phyloP scores from a whole-genome alignment of 495 filamentous ascomycete genomes.

The Jackrogersella minutella region DNA sequence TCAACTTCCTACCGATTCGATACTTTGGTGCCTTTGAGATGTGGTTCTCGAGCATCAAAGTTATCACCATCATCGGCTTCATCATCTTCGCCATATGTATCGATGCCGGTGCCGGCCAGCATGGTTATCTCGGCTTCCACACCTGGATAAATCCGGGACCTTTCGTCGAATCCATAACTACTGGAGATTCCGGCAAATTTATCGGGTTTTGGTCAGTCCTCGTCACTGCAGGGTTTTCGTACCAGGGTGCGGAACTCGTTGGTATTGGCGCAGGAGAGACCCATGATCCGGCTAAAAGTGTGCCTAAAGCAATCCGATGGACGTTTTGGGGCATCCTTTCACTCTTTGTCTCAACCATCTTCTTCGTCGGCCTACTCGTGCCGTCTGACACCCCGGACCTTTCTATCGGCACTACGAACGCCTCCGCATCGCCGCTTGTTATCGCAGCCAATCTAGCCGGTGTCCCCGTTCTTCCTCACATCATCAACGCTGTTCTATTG shows the following conservation, averaged over 20 bases:
- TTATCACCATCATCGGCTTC: slow-evolving; percentile 75
- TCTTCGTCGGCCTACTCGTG: slow-evolving; percentile 73
- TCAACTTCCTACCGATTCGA: slow-evolving; percentile 73
- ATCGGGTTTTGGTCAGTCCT: slow-evolving; percentile 57
- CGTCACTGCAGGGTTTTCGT: slow-evolving; percentile 57
- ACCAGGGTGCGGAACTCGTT: slow-evolving; percentile 66
- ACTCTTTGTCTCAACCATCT: slow-evolving; percentile 72
- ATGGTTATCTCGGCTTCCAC: slow-evolving; percentile 72
- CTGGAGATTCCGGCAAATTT: slow-evolving; percentile 54
- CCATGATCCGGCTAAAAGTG: slow-evolving; percentile 65
- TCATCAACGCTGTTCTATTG: slow-evolving; percentile 77
- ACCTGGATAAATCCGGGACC: slow-evolving; percentile 76
- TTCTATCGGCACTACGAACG: slow-evolving; percentile 54
- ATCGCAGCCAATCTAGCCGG: slow-evolving; percentile 71
- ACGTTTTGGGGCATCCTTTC: slow-evolving; percentile 69
- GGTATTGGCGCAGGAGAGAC: slow-evolving; percentile 75
- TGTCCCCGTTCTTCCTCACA: slow-evolving; percentile 69
- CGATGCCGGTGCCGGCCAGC: slow-evolving; percentile 70
- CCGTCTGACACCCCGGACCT: slow-evolving; percentile 62
- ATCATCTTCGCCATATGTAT: slow-evolving; percentile 72
- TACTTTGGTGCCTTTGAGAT: slow-evolving; percentile 80
- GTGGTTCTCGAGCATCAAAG: slow-evolving; percentile 76
- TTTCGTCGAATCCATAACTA: slow-evolving; percentile 64
- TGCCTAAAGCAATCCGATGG: slow-evolving; percentile 58
- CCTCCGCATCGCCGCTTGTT: slow-evolving; percentile 74